These are phyloP conservation scores for Suillus occidentalis DNA, from an alignment of 768 basidiomycete genomes.

Conservation along the genomic window DNA sequence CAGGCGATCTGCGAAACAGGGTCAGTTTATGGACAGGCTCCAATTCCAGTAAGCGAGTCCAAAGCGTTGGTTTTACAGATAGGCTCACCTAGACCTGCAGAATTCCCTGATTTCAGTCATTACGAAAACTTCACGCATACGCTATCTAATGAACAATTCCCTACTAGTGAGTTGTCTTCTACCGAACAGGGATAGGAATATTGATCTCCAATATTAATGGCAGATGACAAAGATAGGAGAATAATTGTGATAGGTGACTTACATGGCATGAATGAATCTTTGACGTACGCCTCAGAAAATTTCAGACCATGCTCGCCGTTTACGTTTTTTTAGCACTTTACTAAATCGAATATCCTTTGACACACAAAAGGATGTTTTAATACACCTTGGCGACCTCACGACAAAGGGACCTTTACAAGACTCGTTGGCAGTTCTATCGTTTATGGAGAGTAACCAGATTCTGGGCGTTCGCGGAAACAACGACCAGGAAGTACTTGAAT, in stretches of 20 bases:
- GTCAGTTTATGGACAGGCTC: constrained; percentile 15
- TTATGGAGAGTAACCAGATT: constrained; percentile 61
- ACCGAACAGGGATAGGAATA: neutral
- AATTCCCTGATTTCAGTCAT: constrained; percentile 55
- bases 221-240: constrained; percentile 54
- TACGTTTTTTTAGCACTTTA: constrained; percentile 47
- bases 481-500: constrained; percentile 88
- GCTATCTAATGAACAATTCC: constrained; percentile 50
- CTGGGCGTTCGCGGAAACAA: constrained; percentile 92
- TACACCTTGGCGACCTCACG: constrained; percentile 84
- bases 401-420: constrained; percentile 63
- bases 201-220: neutral
- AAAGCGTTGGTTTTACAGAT: neutral
- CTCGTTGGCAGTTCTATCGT: constrained; percentile 64
- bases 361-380: constrained; percentile 59
- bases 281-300: constrained; percentile 52
- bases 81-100: constrained; percentile 25
- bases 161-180: constrained; percentile 42
- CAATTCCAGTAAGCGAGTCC: constrained; percentile 9
- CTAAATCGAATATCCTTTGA: constrained; percentile 62
- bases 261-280: constrained; percentile 73
- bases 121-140: constrained; percentile 42
- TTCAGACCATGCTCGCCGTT: constrained; percentile 6
- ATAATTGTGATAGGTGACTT: constrained; percentile 85
- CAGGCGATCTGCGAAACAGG: constrained; percentile 10